Conservation (phyloP, 2,329 filamentous ascomycete species). For the Stachybotrys chartarum region DNA sequence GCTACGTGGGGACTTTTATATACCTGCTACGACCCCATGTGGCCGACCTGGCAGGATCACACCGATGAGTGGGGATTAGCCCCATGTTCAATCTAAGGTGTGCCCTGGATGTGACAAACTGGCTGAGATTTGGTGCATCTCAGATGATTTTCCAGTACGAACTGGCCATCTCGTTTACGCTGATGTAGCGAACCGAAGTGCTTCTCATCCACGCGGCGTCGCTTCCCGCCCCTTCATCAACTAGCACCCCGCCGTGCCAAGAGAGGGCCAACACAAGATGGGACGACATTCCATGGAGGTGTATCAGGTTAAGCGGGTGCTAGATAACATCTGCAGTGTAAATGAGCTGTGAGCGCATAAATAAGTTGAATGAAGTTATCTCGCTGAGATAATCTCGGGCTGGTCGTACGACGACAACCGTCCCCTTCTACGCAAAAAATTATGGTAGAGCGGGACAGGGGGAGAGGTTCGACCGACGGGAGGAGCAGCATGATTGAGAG, state of each 20-base stretch:
- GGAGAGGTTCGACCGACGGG: too few species aligned
- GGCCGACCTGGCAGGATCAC: neutral
- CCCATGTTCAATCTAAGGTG: neutral
- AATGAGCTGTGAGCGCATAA: neutral
- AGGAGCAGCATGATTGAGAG: too few species aligned
- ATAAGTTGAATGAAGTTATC: neutral
- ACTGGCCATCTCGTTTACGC: neutral
- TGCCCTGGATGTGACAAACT: neutral
- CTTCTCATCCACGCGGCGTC: neutral
- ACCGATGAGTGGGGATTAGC: neutral
- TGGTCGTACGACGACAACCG: neutral
- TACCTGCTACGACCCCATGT: neutral
- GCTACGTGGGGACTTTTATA: neutral
- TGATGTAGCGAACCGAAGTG: neutral
- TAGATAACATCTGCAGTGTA: neutral
- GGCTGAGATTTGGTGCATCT: neutral
- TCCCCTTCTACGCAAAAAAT: neutral
- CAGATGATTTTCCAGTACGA: neutral
- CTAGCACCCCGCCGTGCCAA: neutral
- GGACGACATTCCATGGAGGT: neutral
- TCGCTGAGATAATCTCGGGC: neutral
- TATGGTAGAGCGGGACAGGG: neutral
- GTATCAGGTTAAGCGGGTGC: neutral
- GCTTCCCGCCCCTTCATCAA: neutral
- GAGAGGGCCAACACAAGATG: neutral